Conservation (phyloP, 1,284 basidiomycete species). For the Sanghuangporus baumii region DNA sequence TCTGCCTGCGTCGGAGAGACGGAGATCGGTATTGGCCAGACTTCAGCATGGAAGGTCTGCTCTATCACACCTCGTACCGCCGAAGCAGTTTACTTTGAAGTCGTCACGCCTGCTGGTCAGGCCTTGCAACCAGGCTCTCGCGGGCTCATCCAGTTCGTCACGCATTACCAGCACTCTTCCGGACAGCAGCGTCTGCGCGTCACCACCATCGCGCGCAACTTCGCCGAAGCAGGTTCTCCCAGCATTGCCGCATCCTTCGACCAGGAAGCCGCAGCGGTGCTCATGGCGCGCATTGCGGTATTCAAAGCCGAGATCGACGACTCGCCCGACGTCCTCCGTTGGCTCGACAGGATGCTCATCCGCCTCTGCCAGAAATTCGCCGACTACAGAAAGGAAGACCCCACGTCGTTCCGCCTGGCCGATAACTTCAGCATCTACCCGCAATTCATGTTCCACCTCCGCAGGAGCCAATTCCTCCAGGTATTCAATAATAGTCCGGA, state of each 20-base stretch:
- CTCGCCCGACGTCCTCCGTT: constrained; percentile 92
- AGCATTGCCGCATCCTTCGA: constrained; percentile 94
- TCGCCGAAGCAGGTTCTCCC: constrained; percentile 94
- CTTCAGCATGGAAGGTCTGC: constrained; percentile 99
- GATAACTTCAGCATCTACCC: constrained; percentile 99
- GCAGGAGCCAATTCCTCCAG: constrained; percentile 97
- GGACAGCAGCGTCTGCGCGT: constrained; percentile 94
- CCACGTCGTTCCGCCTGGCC: constrained; percentile 86
- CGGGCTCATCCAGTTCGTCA: constrained; percentile 97
- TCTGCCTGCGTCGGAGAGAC: constrained; percentile 97
- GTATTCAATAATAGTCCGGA: constrained; percentile 99
- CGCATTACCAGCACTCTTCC: constrained; percentile 96
- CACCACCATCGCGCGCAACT: constrained; percentile 94
- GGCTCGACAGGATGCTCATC: constrained; percentile 99
- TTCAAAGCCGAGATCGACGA: constrained; percentile 99
- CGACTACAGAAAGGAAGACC: constrained; percentile 98
- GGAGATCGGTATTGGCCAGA: constrained; percentile 98
- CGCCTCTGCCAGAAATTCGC: constrained; percentile 99
- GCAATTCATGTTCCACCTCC: constrained; percentile 99
- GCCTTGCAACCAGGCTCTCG: constrained; percentile 88
- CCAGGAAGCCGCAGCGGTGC: constrained; percentile 95
- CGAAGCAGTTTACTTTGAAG: constrained; percentile 95
- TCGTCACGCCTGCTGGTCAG: constrained; percentile 97
- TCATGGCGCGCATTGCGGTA: constrained; percentile 98
- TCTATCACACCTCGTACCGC: constrained; percentile 86